Conservation (phyloP, 83 land plant genomes). For the Thuja plicata region DNA sequence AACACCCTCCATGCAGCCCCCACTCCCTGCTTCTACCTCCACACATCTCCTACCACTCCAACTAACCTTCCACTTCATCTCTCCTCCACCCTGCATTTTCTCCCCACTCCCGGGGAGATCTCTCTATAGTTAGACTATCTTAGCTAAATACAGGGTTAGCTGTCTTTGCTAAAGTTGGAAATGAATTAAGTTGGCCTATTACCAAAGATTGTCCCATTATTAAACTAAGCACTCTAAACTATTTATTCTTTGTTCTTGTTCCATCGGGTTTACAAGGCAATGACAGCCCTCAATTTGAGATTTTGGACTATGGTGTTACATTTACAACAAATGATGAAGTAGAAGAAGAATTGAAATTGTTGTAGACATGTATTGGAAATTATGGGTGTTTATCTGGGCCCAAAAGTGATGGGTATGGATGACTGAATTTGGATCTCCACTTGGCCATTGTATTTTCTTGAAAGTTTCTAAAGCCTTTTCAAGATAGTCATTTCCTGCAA, state of each 20-base stretch:
- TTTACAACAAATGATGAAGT: neutral
- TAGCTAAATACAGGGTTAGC: neutral
- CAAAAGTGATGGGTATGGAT: neutral
- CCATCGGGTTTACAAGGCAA: neutral
- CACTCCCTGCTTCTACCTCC: too few species aligned
- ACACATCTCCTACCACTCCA: too few species aligned
- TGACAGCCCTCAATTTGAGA: neutral
- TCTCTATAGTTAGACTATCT: neutral
- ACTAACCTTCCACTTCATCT: too few species aligned
- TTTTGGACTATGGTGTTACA: neutral
- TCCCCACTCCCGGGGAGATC: too few species aligned
- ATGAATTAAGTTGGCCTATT: neutral
- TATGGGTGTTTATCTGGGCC: neutral
- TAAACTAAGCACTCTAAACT: neutral
- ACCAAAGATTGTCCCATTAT: neutral
- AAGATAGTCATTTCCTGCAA: too few species aligned
- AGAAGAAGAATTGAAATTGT: neutral
- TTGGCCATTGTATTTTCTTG: too few species aligned
- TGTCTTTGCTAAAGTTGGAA: neutral
- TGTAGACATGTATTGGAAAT: neutral
- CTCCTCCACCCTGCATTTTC: too few species aligned
- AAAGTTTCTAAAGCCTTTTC: too few species aligned
- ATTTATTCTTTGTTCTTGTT: conserved; percentile 5
- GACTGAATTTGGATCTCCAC: too few species aligned
- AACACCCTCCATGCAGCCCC: too few species aligned